phyloP scores from a whole-genome alignment of 2,329 filamentous ascomycete genomes.

The Penicillium sp. region DNA sequence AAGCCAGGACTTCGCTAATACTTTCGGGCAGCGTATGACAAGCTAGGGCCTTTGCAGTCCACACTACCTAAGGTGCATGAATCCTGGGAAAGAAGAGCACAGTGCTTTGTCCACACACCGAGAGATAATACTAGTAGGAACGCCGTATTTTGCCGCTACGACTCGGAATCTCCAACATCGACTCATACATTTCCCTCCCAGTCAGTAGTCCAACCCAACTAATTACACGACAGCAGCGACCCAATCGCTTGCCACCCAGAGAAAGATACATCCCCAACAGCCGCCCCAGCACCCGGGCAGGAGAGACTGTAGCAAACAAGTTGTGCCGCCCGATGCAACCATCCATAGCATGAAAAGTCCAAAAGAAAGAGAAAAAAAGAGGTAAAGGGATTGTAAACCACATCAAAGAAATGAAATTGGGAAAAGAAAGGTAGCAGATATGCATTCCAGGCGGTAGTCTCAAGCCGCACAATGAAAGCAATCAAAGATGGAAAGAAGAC shows the following conservation, averaged over 20 bases:
- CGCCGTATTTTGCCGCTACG: not conserved
- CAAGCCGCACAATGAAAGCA: not conserved
- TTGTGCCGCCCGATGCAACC: constrained; percentile 22
- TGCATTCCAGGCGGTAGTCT: not conserved
- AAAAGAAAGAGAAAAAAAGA: constrained; percentile 20
- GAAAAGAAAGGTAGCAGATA: constrained; percentile 3
- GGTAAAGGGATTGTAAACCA: not conserved
- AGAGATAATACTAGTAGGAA: not conserved
- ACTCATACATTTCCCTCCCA: constrained; percentile 22
- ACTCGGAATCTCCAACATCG: constrained; percentile 12
- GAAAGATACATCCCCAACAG: not conserved
- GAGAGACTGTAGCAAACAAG: not conserved
- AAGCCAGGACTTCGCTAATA: no score
- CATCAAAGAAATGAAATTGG: not conserved
- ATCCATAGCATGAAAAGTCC: constrained; percentile 15
- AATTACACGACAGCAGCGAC: constrained; percentile 25
- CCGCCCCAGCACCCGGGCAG: not conserved
- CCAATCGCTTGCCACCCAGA: not conserved
- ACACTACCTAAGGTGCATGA: not conserved
- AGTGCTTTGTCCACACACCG: not conserved
- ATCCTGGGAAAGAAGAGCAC: not conserved
- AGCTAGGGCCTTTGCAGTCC: not conserved
- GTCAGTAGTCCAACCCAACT: constrained; percentile 20
- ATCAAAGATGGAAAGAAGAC: constrained; percentile 15
- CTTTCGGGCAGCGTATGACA: no score